Conservation (phyloP, 768 basidiomycete species). For the Filobasidium floriforme region DNA sequence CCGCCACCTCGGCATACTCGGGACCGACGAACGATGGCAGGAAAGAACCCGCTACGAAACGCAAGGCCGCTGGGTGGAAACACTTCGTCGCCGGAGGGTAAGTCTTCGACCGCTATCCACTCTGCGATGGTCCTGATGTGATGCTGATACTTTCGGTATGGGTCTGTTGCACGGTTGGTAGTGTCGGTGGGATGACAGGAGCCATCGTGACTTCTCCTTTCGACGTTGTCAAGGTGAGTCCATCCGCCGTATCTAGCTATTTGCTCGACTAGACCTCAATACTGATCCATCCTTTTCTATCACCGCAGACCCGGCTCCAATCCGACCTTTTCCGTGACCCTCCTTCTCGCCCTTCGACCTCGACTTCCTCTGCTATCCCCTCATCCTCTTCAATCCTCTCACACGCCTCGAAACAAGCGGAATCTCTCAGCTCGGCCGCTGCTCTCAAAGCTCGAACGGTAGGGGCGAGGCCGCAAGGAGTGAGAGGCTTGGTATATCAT, state of each 20-base stretch:
- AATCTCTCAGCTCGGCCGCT: neutral
- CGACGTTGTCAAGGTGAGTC: conserved; percentile 73
- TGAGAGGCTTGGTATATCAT: conserved; percentile 65
- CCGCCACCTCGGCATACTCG: conserved; percentile 11
- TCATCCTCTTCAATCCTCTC: conserved; percentile 1
- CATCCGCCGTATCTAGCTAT: neutral
- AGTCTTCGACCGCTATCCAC: conserved; percentile 36
- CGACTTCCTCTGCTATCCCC: neutral
- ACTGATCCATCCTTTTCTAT: neutral
- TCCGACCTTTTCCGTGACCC: conserved; percentile 63
- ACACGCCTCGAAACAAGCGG: conserved; percentile 4
- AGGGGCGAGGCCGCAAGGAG: conserved; percentile 42
- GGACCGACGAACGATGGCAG: conserved; percentile 5
- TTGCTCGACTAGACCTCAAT: neutral
- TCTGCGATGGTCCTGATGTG: neutral
- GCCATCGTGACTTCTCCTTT: conserved; percentile 95
- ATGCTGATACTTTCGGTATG: neutral
- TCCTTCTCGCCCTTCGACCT: neutral
- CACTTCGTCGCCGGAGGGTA: conserved; percentile 84
- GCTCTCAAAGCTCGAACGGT: conserved; percentile 1
- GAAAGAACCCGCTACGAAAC: conserved; percentile 13
- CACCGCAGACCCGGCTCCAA: conserved; percentile 68
- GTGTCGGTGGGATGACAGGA: conserved; percentile 94
- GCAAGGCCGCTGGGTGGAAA: conserved; percentile 49
- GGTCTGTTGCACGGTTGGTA: conserved; percentile 41